These are phyloP conservation scores for Azolla pinnata DNA, from an alignment of 75 land plant species.

Conservation along the genomic window DNA sequence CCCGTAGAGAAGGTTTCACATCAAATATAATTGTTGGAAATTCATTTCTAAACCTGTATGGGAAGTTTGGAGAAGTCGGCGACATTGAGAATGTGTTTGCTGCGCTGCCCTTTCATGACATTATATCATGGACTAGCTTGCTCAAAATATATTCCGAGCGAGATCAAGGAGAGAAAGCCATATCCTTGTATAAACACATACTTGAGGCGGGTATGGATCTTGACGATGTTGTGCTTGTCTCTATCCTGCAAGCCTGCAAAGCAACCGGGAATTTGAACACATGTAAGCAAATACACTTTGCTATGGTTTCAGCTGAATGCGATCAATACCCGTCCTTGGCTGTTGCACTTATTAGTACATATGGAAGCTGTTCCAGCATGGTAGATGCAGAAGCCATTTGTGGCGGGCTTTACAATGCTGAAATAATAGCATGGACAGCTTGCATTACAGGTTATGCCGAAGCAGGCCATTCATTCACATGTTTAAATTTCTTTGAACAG, in stretches of 20 bases:
- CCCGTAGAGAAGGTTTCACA: not conserved
- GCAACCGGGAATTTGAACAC: not conserved
- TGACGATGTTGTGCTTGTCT: not conserved
- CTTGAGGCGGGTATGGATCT: not conserved
- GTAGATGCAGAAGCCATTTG: slow-evolving; percentile 3
- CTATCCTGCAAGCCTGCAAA: not conserved
- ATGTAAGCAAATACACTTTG: not conserved
- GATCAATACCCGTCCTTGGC: not conserved
- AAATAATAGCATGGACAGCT: slow-evolving; percentile 8
- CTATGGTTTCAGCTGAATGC: not conserved
- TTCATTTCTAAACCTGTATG: slow-evolving; percentile 1
- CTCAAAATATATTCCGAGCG: not conserved
- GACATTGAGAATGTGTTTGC: not conserved
- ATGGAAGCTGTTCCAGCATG: slow-evolving; percentile 3
- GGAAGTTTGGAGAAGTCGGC: not conserved
- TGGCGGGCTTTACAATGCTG: not conserved
- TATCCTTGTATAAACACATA: not conserved
- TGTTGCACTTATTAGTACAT: not conserved
- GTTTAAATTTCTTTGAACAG: not conserved
- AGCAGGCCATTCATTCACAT: not conserved
- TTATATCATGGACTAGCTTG: not conserved
- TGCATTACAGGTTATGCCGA: slow-evolving; percentile 1
- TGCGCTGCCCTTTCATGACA: not conserved
- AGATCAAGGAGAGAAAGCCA: not conserved
- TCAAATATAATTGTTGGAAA: not conserved